phyloP scores from a whole-genome alignment of 805 yeast genomes.

The Kuraishia hungarica region DNA sequence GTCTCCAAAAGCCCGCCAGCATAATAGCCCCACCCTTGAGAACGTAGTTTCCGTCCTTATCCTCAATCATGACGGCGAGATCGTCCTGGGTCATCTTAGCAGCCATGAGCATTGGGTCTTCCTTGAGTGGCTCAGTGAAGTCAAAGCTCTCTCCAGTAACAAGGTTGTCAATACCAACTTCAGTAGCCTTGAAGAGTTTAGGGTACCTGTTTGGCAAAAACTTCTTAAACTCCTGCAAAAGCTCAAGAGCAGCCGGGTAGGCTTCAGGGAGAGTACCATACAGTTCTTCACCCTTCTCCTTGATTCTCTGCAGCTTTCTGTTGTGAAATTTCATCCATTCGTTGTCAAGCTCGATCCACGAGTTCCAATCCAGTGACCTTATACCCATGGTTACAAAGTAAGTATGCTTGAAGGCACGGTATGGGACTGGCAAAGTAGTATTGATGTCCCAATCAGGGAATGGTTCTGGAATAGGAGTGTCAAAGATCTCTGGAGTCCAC shows the following conservation, averaged over 20 bases:
- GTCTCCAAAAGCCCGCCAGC: constrained; percentile 65
- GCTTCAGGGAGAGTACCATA: constrained; percentile 46
- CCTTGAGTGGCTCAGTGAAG: constrained; percentile 24
- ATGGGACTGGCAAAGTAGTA: constrained; percentile 48
- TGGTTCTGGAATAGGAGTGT: constrained; percentile 40
- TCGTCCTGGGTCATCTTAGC: constrained; percentile 58
- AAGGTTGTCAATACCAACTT: constrained; percentile 39
- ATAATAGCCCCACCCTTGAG: constrained; percentile 55
- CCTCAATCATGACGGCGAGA: constrained; percentile 58
- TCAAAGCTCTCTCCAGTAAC: constrained; percentile 45
- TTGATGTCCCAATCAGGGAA: constrained; percentile 40
- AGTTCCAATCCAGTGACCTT: constrained; percentile 48
- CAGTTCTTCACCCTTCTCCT: constrained; percentile 34
- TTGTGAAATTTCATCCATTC: constrained; percentile 53
- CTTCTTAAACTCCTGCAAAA: constrained; percentile 40
- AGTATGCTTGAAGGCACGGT: constrained; percentile 58
- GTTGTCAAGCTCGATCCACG: constrained; percentile 63
- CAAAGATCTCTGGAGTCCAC: constrained; percentile 47
- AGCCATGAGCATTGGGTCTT: constrained; percentile 53
- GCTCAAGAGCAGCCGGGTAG: constrained; percentile 45
- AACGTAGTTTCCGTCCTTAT: constrained; percentile 45
- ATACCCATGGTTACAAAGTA: constrained; percentile 66
- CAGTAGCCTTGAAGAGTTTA: constrained; percentile 34
- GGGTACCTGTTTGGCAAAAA: constrained; percentile 56
- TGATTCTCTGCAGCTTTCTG: constrained; percentile 40